Base-by-base conservation (phyloP, 768 basidiomycete species). In the Leccinum longicurvipes region DNA sequence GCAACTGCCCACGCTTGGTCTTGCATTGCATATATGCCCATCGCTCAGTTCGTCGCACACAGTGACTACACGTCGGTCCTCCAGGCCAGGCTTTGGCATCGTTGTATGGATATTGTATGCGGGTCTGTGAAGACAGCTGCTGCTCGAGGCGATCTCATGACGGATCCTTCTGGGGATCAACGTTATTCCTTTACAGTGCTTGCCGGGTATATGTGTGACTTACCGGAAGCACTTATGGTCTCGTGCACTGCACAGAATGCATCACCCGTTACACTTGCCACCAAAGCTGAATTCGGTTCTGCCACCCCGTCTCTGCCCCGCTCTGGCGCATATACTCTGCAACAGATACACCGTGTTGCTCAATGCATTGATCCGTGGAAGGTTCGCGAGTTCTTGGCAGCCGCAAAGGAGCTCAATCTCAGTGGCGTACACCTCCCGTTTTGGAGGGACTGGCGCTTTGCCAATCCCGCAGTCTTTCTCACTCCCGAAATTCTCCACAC, bases 361-460 rank as follows among this genome's bases (percentile, higher is more conserved):
- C 39, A 23, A 8, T 2, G 1, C 1, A 50, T 60, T 1, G 46
- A 71, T 49, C 69, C 68, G 6, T 64, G 63, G 63, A 60, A 71
- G 19, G 2, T 75, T 7, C 32, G 58, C 3, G 47, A 55, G 2
- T 75, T 72, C 60, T 47, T 60, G 17, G 57, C 62, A 12, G 58
- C 52, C 3, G 60, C 70, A 0, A 66, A 65, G 15, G 39, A n/a
- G 1, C 2, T 57, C 0, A 0, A 42, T 3, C 57, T 65, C 17
- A 55, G 24, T 21, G 64, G 63, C 0, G 46, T 65, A 0, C 55
- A 60, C 11, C 54, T 51, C 0, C 76, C 70, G 1, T 76, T 78
- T 53, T 78, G 74, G 73, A 50, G 66, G 6, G 64, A 77, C 52
- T 78, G 71, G 70, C 44, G 59, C 2, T 59, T 72, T 12, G 60